Conservation (phyloP, 73 alveolate genomes). For the Paramecium tetraurelia region DNA sequence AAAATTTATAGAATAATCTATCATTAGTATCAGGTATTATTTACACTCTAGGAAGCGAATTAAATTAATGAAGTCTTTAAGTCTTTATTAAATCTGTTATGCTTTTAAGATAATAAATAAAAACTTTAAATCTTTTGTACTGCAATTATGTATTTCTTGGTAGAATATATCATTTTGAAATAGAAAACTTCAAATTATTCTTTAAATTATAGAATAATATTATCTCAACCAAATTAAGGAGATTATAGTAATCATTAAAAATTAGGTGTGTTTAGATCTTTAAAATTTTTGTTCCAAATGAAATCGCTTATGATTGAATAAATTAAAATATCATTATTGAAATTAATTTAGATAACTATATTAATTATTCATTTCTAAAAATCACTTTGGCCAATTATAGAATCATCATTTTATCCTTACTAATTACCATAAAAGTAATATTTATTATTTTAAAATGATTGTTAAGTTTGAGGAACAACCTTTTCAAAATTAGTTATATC, state of each 20-base stretch:
- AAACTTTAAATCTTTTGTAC: background rate
- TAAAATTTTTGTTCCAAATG: background rate
- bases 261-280: background rate
- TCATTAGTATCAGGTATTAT: background rate
- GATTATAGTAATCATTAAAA: too few species aligned
- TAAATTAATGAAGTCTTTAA: background rate
- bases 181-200: too few species aligned
- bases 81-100: slow-evolving; percentile 49
- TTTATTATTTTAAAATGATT: background rate
- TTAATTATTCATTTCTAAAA: background rate
- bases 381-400: background rate
- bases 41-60: slow-evolving; percentile 18
- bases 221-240: too few species aligned
- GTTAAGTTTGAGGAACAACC: background rate
- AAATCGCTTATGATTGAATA: background rate
- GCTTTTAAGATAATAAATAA: background rate
- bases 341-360: background rate
- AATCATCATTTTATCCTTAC: background rate
- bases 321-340: background rate
- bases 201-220: too few species aligned
- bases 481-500: slow-evolving; percentile 56
- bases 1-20: background rate
- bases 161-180: background rate
- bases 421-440: slow-evolving; percentile 1
- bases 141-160: background rate